Conservation (phyloP, 768 basidiomycete genomes). For the Termitomyces sp. region DNA sequence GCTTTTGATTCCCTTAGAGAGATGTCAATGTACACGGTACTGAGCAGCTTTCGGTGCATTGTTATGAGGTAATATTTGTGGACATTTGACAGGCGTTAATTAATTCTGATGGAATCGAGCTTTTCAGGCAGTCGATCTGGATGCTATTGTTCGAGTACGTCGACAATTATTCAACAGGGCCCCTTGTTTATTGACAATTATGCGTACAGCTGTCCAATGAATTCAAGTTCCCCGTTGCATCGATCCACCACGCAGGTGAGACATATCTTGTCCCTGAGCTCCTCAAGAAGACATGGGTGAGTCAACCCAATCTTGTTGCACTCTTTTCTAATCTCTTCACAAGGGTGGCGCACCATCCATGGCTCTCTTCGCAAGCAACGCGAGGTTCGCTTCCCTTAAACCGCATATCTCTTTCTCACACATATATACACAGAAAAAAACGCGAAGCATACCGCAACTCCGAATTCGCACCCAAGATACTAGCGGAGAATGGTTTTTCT, state of each 20-base stretch:
- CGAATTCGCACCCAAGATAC: constrained; percentile 66
- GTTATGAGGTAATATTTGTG: constrained; percentile 33
- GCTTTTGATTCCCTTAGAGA: neutral
- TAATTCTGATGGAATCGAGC: neutral
- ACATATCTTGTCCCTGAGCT: constrained; percentile 78
- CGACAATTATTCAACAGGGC: neutral
- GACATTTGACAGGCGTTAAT: neutral
- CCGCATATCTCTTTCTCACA: neutral
- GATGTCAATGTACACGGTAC: neutral
- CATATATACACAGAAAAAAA: constrained; percentile 30
- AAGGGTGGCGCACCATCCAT: constrained; percentile 57
- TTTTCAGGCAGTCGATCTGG: constrained; percentile 59
- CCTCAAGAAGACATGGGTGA: constrained; percentile 67
- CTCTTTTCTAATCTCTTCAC: neutral
- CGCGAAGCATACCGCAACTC: constrained; percentile 66
- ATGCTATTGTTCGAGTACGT: constrained; percentile 59
- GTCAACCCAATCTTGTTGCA: constrained; percentile 3
- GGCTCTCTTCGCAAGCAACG: constrained; percentile 70
- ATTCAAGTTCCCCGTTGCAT: constrained; percentile 73
- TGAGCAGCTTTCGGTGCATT: constrained; percentile 36
- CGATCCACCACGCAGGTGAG: constrained; percentile 79
- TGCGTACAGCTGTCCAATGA: constrained; percentile 64
- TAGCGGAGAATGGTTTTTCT: constrained; percentile 61
- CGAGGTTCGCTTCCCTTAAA: constrained; percentile 28
- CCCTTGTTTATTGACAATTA: neutral